These are phyloP conservation scores for Lippia alba DNA, from an alignment of 305 asterid species.

Conservation along the genomic window DNA sequence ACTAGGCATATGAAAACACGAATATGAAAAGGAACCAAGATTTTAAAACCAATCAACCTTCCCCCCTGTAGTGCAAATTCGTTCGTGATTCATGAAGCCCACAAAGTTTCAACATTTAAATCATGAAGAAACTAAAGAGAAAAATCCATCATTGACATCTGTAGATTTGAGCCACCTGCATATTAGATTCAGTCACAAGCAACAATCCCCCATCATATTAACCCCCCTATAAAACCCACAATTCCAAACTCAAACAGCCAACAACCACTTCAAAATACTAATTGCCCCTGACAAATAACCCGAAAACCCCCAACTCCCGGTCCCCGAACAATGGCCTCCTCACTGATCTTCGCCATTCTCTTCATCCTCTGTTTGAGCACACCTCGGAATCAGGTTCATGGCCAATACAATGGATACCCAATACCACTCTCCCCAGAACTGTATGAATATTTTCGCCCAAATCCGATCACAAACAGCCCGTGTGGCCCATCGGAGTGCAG, in stretches of 20 bases:
- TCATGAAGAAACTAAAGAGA: constrained; percentile 25
- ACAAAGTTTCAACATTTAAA: constrained; percentile 24
- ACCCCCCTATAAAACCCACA: constrained; percentile 52
- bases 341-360: constrained; percentile 42
- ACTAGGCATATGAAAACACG: not conserved
- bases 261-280: constrained; percentile 14
- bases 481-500: constrained; percentile 42
- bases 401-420: constrained; percentile 50
- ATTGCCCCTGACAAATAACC: not conserved
- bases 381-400: constrained; percentile 53
- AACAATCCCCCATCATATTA: constrained; percentile 41
- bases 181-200: constrained; percentile 51
- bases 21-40: too few species aligned
- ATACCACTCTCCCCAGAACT: constrained; percentile 58
- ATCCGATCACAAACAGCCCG: constrained; percentile 28
- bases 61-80: too few species aligned
- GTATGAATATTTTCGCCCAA: constrained; percentile 59
- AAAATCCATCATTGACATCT: constrained; percentile 45
- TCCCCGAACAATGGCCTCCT: constrained; percentile 40
- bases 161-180: constrained; percentile 38
- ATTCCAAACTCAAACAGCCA: constrained; percentile 26
- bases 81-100: constrained; percentile 11
- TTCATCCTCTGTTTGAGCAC: constrained; percentile 35
- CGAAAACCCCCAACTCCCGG: not conserved
- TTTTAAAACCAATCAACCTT: too few species aligned